Evolutionary conservation across 2,329 filamentous ascomycete genomes (phyloP), one percentile per base, ranked within the genome.

Genomic region (Colletotrichum truncatum): DNA sequence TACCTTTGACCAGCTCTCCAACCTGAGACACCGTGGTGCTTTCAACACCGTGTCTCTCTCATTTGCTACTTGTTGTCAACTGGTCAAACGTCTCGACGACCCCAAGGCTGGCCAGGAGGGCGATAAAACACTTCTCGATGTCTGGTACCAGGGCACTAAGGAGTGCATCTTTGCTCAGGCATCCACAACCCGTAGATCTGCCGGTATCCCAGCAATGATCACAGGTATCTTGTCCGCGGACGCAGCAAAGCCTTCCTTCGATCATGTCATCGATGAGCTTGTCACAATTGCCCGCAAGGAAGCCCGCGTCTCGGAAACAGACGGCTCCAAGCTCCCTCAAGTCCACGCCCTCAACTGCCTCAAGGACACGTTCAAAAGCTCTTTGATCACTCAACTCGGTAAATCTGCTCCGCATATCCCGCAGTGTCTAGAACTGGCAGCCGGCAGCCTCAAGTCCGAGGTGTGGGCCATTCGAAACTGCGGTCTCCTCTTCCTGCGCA

Each of bases 391-490:
- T 0, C 87, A 89, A 32, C 84, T 97, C 18, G 87, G 92, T 26
- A 85, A 86, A 56, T 92, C 93, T 0, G 93, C 97, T 71, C 82
- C 82, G 1, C 91, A 94, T 70, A 84, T 98, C 7, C 89, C 92
- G 8, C 83, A 88, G 28, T 91, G 91, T 32, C 83, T 99, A 4
- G 87, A 90, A 66, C 84, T 98, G n/a, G 94, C 94, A 2, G 92
- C 93, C 10, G 86, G 87, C 64, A 93, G 91, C 54, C 84, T 99
- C 14, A 91, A 89, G 45, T 96, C 93, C 0, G 86, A 92, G 64
- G 88, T 96, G 21, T 99, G 96, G 96, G 93, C 94, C 0, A 94
- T 99, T 61, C 90, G 94, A 1, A 99, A 99, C 75, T 98, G 94
- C 70, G 94, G 94, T 2, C 80, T 98, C 32, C 91, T 98, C 79